These are phyloP conservation scores for Hamamelis virginiana DNA, from an alignment of 164 flowering plant species.

Conservation along the genomic window DNA sequence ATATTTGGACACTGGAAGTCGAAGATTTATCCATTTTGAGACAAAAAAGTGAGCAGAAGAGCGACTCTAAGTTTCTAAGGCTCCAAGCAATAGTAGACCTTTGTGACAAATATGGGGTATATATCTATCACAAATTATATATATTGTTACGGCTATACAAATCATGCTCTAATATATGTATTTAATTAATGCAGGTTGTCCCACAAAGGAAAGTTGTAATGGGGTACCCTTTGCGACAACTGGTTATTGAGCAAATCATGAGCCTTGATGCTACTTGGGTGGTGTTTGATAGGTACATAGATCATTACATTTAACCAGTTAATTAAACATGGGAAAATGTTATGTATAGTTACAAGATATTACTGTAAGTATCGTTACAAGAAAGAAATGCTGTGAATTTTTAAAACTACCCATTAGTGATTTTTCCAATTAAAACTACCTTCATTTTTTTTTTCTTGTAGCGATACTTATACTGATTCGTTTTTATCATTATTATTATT, in stretches of 20 bases:
- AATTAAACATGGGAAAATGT: too few species aligned
- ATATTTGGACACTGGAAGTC: constrained; percentile 28
- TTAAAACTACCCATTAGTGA: too few species aligned
- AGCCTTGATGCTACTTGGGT: constrained; percentile 53
- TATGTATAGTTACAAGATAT: too few species aligned
- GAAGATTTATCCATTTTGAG: constrained; percentile 14
- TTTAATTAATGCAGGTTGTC: constrained; percentile 34
- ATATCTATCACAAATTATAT: not conserved
- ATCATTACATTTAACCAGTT: too few species aligned
- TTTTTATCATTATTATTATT: not conserved
- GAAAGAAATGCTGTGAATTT: too few species aligned
- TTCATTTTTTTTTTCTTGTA: too few species aligned
- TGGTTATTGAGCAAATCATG: constrained; percentile 42
- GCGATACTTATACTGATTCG: too few species aligned
- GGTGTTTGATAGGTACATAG: constrained; percentile 54
- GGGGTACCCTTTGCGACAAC: constrained; percentile 40
- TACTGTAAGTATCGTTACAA: too few species aligned
- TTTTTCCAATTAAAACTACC: too few species aligned
- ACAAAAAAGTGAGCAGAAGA: constrained; percentile 19
- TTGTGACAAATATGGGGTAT: constrained; percentile 34
- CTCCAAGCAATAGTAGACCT: constrained; percentile 27
- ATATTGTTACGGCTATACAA: not conserved
- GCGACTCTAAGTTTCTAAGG: constrained; percentile 25
- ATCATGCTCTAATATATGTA: not conserved
- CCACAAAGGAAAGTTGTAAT: constrained; percentile 45